Evolutionary conservation across 768 basidiomycete genomes (phyloP), one percentile per base, ranked within the genome.

Genomic region (Boletus barrowsii): DNA sequence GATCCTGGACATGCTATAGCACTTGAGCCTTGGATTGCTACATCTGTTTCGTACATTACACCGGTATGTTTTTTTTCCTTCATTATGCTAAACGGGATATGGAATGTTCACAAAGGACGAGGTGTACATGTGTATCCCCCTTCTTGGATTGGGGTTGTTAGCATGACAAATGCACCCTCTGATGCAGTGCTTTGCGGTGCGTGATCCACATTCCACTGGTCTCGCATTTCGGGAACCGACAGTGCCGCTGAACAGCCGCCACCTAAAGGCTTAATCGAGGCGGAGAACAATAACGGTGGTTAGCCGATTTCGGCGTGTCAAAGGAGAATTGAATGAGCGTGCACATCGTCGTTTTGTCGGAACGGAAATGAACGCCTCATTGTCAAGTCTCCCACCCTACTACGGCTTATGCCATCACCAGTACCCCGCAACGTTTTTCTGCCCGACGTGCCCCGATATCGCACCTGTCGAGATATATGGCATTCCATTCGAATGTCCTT

Each of bases 321-420:
- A n/a, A 29, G 36, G 37, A 18, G 14, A 30, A 48, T 48, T 47
- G 37, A 45, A 41, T 44, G 57, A 51, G 20, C 11, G 24, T 46
- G 26, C 26, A 24, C n/a, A n/a, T 30, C 18, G 17, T 47, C 20
- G 4, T 30, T 40, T 32, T 20, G 10, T 57, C 36, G 43, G 42
- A 30, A 44, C 56, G 60, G 55, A 58, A 51, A 61, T 58, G 60
- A 58, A 62, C 4, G 1, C 29, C 41, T 35, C 35, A 3, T 20
- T n/a, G 11, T 18, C 22, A 7, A 7, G 24, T 48, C 14, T 44
- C 20, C 22, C 37, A 13, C 20, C 10, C 18, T 39, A 32, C 18
- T 14, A 32, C 32, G 15, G 18, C 30, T 30, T 4, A 20, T 17
- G 44, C 50, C 50, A 15, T 10, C n/a, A 41, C 33, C 18, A 42